Evolutionary conservation across 306 rosid genomes (phyloP).

Genomic region (Luffa acutangula): DNA sequence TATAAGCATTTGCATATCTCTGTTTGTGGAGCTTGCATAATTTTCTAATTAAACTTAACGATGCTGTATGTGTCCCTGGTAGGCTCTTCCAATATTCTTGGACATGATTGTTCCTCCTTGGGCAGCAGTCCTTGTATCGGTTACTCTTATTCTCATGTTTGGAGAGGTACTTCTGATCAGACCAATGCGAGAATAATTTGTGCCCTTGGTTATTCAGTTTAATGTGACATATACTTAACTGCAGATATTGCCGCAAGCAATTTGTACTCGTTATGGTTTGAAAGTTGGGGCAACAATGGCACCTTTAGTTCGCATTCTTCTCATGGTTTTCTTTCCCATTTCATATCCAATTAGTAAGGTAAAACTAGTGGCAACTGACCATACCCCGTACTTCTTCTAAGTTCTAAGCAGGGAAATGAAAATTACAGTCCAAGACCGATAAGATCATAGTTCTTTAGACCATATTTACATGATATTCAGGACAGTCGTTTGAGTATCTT

Average conservation of each 20-base stretch:
- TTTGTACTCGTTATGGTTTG: constrained; percentile 89
- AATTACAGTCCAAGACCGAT: background rate
- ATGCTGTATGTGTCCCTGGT: constrained; percentile 4
- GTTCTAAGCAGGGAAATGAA: background rate
- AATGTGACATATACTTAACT: constrained; percentile 8
- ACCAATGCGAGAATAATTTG: background rate
- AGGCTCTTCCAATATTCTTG: constrained; percentile 92
- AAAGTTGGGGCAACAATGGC: constrained; percentile 78
- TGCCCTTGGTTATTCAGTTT: background rate
- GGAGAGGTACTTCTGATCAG: constrained; percentile 57
- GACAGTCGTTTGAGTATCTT: background rate
- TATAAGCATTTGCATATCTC: background rate
- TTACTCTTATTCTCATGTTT: constrained; percentile 79
- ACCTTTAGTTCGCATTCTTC: constrained; percentile 86
- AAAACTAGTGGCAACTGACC: background rate
- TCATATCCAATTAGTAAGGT: constrained; percentile 97
- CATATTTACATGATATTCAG: background rate
- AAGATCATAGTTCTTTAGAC: background rate
- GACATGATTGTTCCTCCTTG: constrained; percentile 76
- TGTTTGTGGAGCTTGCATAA: background rate
- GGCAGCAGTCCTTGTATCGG: constrained; percentile 77
- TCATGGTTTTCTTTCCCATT: constrained; percentile 59
- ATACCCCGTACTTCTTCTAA: background rate
- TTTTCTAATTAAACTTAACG: background rate
- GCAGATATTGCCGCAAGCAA: constrained; percentile 91